These are phyloP conservation scores for Flaveria trinervia DNA, from an alignment of 129 eudicot species.

Conservation along the genomic window DNA sequence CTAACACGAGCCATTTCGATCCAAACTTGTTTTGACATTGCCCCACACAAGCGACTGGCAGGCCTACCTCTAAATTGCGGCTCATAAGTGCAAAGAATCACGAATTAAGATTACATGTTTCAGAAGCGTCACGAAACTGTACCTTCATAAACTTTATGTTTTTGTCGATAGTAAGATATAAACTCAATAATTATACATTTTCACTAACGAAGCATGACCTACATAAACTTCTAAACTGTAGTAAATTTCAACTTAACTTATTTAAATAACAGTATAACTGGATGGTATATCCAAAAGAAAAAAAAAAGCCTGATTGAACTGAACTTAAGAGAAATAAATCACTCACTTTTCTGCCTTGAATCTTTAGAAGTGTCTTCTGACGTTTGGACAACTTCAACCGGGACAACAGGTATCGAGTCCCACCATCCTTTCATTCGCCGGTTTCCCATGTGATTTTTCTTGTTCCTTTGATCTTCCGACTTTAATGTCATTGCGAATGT, in stretches of 20 bases:
- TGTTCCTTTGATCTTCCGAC: slow-evolving; percentile 27
- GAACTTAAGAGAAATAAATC: slow-evolving; percentile 1
- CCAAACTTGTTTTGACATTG: not conserved
- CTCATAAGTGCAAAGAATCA: not conserved
- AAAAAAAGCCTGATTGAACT: not conserved
- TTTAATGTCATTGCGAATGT: slow-evolving; percentile 47
- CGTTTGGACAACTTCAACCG: slow-evolving; percentile 53
- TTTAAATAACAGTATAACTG: not conserved
- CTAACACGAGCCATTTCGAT: not conserved
- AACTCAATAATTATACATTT: not conserved
- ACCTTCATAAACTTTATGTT: not conserved
- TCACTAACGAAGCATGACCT: not conserved
- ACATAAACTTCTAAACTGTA: not conserved
- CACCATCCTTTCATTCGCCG: slow-evolving; percentile 83
- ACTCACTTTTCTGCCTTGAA: slow-evolving; percentile 29
- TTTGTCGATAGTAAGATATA: too few species aligned
- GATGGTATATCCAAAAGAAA: not conserved
- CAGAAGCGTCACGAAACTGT: not conserved
- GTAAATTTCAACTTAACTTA: slow-evolving; percentile 10
- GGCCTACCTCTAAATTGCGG: not conserved
- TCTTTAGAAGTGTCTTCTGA: slow-evolving; percentile 26
- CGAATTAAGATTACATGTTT: not conserved
- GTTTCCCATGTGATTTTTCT: slow-evolving; percentile 52
- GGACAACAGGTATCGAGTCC: slow-evolving; percentile 83
- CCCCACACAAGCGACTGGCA: not conserved